Evolutionary conservation across 805 yeast genomes (phyloP).

Genomic region (Pichia sporocuriosa): DNA sequence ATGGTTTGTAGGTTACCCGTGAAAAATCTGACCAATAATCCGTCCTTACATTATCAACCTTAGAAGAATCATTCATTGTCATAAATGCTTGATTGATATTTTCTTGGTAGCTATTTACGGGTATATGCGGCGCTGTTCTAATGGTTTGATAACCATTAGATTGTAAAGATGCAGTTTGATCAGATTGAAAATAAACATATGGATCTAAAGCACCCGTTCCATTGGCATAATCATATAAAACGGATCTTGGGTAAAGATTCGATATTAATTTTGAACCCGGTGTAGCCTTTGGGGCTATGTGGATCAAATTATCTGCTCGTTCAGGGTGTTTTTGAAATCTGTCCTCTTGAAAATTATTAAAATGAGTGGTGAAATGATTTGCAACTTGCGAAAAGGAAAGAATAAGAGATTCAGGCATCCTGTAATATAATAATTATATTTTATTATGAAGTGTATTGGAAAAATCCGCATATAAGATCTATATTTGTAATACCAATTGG

Average conservation of each 20-base stretch:
- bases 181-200: constrained; percentile 38
- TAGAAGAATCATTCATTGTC: no score
- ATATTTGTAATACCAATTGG: no score
- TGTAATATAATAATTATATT: no score
- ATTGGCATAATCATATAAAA: constrained; percentile 73
- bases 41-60: constrained; percentile 37
- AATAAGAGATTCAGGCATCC: constrained; percentile 70
- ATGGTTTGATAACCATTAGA: constrained; percentile 15
- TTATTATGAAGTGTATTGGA: no score
- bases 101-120: constrained; percentile 54
- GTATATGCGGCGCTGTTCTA: constrained; percentile 28
- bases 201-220: constrained; percentile 68
- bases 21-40: constrained; percentile 78
- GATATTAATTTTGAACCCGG: constrained; percentile 34
- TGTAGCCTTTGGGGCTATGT: constrained; percentile 5
- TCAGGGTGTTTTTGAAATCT: constrained; percentile 37
- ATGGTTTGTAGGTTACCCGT: constrained; percentile 59
- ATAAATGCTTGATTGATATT: constrained; percentile 55
- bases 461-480: no score
- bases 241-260: constrained; percentile 73
- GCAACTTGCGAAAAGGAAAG: constrained; percentile 66
- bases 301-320: not conserved
- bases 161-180: constrained; percentile 13
- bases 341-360: constrained; percentile 72
- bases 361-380: constrained; percentile 72